These are phyloP conservation scores for Chaetomium sp. DNA, from an alignment of 2,329 filamentous ascomycete species.

Conservation along the genomic window DNA sequence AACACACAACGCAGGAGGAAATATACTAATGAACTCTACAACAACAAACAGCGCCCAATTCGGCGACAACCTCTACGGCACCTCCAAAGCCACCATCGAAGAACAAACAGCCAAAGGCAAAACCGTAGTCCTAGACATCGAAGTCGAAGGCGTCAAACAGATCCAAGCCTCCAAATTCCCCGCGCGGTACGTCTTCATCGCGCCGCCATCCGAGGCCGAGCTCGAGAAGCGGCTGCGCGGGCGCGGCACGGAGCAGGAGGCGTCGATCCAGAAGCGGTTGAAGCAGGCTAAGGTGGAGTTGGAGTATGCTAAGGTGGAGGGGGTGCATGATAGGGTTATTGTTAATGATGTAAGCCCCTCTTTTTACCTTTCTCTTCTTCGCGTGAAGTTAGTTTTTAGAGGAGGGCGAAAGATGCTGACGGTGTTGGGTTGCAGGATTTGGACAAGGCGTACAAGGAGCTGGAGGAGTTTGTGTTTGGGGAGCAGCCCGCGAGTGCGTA, in stretches of 20 bases:
- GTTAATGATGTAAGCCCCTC: slow-evolving; percentile 26
- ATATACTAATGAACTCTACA: no score
- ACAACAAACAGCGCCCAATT: slow-evolving; percentile 84
- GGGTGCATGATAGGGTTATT: slow-evolving; percentile 42
- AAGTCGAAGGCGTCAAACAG: slow-evolving; percentile 98
- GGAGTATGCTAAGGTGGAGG: slow-evolving; percentile 61
- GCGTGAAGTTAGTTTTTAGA: no score
- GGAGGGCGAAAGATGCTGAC: neutral
- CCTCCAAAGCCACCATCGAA: slow-evolving; percentile 70
- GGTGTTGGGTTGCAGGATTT: slow-evolving; percentile 15
- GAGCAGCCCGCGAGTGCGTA: slow-evolving; percentile 1
- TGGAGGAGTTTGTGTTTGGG: slow-evolving; percentile 23
- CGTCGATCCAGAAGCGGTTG: slow-evolving; percentile 61
- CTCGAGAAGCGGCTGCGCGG: slow-evolving; percentile 70
- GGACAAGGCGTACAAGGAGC: slow-evolving; percentile 24
- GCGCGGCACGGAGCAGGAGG: slow-evolving; percentile 72
- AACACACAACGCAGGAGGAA: neutral
- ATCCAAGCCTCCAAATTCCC: slow-evolving; percentile 69
- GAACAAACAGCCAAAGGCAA: slow-evolving; percentile 64
- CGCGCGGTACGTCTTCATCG: slow-evolving; percentile 78
- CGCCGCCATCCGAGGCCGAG: slow-evolving; percentile 67
- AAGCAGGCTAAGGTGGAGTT: slow-evolving; percentile 68
- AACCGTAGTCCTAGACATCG: slow-evolving; percentile 85
- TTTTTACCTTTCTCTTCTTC: neutral
- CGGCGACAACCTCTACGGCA: slow-evolving; percentile 81